A percentile compares a stretch with the other conserved stretches of the same genome.
Conservation (phyloP, 1,284 basidiomycete genomes). For the Hortiboletus rubellus region DNA sequence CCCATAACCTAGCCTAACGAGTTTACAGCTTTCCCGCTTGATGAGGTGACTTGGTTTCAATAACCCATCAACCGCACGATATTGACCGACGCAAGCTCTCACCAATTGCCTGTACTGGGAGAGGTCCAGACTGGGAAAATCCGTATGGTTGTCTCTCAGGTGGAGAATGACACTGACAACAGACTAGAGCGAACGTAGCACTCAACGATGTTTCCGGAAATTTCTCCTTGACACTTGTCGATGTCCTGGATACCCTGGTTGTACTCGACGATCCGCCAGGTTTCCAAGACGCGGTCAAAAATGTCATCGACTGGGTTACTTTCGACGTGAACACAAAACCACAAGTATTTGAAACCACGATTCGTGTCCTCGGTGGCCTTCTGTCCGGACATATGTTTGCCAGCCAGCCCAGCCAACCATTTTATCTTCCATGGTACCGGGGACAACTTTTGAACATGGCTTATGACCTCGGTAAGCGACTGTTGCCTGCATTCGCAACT, state of each 20-base stretch:
- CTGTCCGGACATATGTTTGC: conserved; percentile 86
- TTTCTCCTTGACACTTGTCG: conserved; percentile 80
- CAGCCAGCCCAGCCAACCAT: conserved; percentile 59
- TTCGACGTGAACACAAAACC: conserved; percentile 90
- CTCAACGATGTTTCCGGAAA: conserved; percentile 87
- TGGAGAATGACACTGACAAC: conserved; percentile 9
- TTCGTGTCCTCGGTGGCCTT: conserved; percentile 85
- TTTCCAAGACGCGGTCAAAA: conserved; percentile 74
- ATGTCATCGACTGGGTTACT: conserved; percentile 74
- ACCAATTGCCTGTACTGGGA: conserved; percentile 82
- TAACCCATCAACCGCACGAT: background rate
- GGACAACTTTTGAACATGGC: conserved; percentile 79
- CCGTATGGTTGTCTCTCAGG: conserved; percentile 53
- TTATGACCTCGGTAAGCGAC: conserved; percentile 77
- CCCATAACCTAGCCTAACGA: conserved; percentile 6
- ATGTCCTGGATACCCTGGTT: conserved; percentile 80
- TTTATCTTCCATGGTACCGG: conserved; percentile 75
- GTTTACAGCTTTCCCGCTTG: conserved; percentile 71
- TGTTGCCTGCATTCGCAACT: conserved; percentile 87
- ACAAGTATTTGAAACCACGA: conserved; percentile 91
- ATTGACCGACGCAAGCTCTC: conserved; percentile 55
- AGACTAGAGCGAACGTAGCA: conserved; percentile 61
- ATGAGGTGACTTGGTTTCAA: conserved; percentile 55
- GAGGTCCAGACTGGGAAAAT: conserved; percentile 78
- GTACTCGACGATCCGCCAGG: conserved; percentile 71